A percentile compares a stretch with the other conserved stretches of the same genome.
These are phyloP conservation scores for Prunella vulgaris DNA, from an alignment of 257 asterid genomes.

Conservation along the genomic window DNA sequence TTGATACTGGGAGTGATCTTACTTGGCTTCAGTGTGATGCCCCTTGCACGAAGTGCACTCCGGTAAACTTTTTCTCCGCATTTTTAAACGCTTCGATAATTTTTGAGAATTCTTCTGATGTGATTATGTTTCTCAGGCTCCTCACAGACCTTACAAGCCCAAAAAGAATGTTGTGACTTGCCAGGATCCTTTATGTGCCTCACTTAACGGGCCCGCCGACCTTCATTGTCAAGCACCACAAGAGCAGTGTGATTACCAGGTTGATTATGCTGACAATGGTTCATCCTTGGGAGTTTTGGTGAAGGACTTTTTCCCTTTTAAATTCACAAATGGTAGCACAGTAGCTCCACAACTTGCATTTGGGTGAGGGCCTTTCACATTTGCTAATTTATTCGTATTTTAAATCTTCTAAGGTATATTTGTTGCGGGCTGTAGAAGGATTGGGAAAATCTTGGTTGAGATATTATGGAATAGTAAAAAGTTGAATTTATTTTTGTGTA, in stretches of 20 bases:
- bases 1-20: constrained; percentile 93
- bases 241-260: constrained; percentile 84
- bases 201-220: constrained; percentile 42
- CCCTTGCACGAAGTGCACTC: constrained; percentile 74
- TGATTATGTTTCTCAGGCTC: constrained; percentile 54
- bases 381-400: not conserved
- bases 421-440: too few species aligned
- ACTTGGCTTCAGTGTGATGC: constrained; percentile 98
- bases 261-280: constrained; percentile 77
- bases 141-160: constrained; percentile 76
- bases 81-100: not conserved
- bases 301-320: constrained; percentile 58
- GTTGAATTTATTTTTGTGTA: too few species aligned
- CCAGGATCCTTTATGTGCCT: constrained; percentile 57
- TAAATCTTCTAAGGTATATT: too few species aligned
- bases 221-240: constrained; percentile 37
- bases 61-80: constrained; percentile 30
- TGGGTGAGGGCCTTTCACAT: constrained; percentile 43
- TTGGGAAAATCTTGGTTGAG: too few species aligned
- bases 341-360: constrained; percentile 62
- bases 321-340: constrained; percentile 48
- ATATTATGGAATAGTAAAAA: too few species aligned
- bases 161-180: constrained; percentile 46
- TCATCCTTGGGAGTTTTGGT: constrained; percentile 78
- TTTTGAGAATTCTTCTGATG: not conserved